Conservation (phyloP, 768 basidiomycete genomes). For the Tephrocybe sp. region DNA sequence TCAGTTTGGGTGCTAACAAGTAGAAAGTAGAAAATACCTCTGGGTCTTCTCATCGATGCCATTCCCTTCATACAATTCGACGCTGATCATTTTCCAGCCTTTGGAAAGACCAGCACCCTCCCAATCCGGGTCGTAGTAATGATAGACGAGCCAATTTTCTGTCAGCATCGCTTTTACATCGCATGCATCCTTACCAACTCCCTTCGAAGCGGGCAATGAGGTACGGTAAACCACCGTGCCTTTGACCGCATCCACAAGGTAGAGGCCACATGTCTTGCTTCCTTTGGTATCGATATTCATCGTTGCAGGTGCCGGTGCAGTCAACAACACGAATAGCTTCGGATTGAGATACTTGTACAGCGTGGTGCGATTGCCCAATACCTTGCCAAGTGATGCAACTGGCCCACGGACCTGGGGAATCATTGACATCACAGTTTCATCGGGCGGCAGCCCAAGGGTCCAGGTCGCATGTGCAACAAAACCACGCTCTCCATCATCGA, state of each 20-base stretch:
- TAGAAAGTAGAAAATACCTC: slow-evolving; percentile 48
- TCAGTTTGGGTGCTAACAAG: not conserved
- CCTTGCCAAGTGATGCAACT: slow-evolving; percentile 78
- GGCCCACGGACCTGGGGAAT: slow-evolving; percentile 47
- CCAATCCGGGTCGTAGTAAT: slow-evolving; percentile 68
- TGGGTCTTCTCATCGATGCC: slow-evolving; percentile 62
- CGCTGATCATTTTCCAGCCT: slow-evolving; percentile 71
- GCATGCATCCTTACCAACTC: slow-evolving; percentile 36
- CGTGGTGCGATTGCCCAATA: slow-evolving; percentile 83
- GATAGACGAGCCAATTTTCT: slow-evolving; percentile 94
- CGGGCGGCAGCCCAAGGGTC: slow-evolving; percentile 53
- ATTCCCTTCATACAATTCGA: slow-evolving; percentile 86
- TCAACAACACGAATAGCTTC: slow-evolving; percentile 66
- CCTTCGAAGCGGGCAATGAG: slow-evolving; percentile 40
- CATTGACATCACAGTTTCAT: slow-evolving; percentile 56
- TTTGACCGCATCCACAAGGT: slow-evolving; percentile 77
- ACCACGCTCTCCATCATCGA: slow-evolving; percentile 24
- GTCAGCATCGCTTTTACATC: slow-evolving; percentile 66
- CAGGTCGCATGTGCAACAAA: slow-evolving; percentile 62
- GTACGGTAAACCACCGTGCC: slow-evolving; percentile 74
- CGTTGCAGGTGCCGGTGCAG: slow-evolving; percentile 29
- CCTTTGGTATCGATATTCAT: not conserved
- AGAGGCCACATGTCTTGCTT: slow-evolving; percentile 52
- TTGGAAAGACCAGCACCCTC: slow-evolving; percentile 48
- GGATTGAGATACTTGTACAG: slow-evolving; percentile 95